A percentile compares a stretch with the other conserved stretches of the same genome.
Conservation (phyloP, 1,139 yeast genomes). For the Kodamaea sp. region DNA sequence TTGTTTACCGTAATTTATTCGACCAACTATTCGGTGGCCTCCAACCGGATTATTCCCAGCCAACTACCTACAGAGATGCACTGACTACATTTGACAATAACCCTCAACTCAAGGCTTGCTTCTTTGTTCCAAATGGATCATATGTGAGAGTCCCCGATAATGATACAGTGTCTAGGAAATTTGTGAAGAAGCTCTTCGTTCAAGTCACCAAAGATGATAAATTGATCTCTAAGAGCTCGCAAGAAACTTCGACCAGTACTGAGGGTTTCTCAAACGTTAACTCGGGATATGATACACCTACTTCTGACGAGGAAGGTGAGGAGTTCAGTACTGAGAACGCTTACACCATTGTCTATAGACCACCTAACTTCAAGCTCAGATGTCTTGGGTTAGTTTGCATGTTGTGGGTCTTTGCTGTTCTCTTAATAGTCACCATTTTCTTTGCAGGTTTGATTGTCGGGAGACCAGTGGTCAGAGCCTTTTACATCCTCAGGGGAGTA, state of each 20-base stretch:
- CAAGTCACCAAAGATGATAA: constrained; percentile 82
- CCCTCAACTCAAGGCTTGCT: constrained; percentile 41
- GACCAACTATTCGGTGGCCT: constrained; percentile 40
- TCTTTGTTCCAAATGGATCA: constrained; percentile 74
- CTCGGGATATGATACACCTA: constrained; percentile 10
- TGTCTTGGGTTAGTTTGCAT: constrained; percentile 55
- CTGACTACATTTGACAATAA: constrained; percentile 41
- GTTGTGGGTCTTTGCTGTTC: constrained; percentile 71
- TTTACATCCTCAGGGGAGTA: constrained; percentile 4
- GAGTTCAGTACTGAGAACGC: constrained; percentile 49
- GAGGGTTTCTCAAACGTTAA: too few relatives aligned
- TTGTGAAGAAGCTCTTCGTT: constrained; percentile 67
- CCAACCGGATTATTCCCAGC: constrained; percentile 60
- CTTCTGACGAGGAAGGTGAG: constrained; percentile 45
- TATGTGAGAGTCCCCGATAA: constrained; percentile 84
- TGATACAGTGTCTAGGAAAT: constrained; percentile 70
- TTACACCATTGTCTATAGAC: constrained; percentile 81
- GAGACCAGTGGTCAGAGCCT: constrained; percentile 31
- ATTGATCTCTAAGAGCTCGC: constrained; percentile 34
- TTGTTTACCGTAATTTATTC: constrained; percentile 56
- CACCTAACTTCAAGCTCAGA: constrained; percentile 70
- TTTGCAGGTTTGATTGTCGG: constrained; percentile 42
- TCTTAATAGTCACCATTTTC: constrained; percentile 41
- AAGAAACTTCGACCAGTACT: too few relatives aligned
- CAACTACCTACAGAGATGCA: constrained; percentile 55